Evolutionary conservation across 2,329 filamentous ascomycete species (phyloP).

Genomic region (Aspergillus pseudoterreus): DNA sequence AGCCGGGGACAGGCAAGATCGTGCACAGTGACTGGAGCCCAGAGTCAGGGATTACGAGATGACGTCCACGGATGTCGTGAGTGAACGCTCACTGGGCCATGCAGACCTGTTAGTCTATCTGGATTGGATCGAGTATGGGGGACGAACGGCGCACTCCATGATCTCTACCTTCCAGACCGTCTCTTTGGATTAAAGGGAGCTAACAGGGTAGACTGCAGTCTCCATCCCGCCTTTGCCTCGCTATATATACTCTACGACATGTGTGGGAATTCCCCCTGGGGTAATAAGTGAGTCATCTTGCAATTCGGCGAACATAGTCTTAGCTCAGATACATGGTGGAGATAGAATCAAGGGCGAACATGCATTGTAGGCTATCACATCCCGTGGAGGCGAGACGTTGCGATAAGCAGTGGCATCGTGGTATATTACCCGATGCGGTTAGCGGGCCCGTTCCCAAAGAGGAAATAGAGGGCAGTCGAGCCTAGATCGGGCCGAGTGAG

Average conservation of each 20-base stretch:
- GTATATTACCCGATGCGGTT: constrained; percentile 19
- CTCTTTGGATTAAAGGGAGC: no score
- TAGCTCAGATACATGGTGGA: no score
- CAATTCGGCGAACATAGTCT: no score
- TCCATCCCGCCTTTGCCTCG: no score
- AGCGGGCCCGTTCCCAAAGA: constrained; percentile 10
- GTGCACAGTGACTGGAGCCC: not conserved
- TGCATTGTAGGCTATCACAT: not conserved
- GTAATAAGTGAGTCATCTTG: no score
- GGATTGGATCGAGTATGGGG: not conserved
- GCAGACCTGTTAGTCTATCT: not conserved
- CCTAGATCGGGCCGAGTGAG: constrained; percentile 5
- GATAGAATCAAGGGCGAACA: no score
- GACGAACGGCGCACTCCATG: not conserved
- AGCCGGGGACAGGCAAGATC: not conserved
- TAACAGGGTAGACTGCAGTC: no score
- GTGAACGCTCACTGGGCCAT: not conserved
- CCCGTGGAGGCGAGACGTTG: constrained; percentile 1
- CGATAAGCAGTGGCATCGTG: constrained; percentile 12
- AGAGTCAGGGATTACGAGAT: not conserved
- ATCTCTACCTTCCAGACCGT: no score
- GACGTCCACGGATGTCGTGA: not conserved
- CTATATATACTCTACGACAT: no score
- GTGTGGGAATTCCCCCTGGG: no score
- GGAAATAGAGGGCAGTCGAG: constrained; percentile 13